Evolutionary conservation across 495 filamentous ascomycete species (phyloP).

Genomic region (Hyphodiscus hymeniophilus): DNA sequence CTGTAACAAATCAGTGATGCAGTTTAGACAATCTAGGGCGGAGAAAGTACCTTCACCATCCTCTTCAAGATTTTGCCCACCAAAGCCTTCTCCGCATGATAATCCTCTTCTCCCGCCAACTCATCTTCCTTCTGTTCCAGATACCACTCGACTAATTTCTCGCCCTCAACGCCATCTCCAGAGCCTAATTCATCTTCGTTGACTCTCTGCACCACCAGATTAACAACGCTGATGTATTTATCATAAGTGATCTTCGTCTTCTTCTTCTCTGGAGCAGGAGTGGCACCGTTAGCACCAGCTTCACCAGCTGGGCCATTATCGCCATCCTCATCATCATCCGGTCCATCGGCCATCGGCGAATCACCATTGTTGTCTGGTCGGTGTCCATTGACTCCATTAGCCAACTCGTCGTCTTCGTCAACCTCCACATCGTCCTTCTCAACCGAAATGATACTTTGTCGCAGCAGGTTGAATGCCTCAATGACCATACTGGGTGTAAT

Average conservation of each 20-base stretch:
- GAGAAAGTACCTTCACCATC: constrained; percentile 75
- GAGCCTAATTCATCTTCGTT: constrained; percentile 62
- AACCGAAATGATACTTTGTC: constrained; percentile 93
- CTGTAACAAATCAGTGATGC: constrained; percentile 31
- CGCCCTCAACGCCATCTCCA: constrained; percentile 85
- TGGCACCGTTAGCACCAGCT: constrained; percentile 18
- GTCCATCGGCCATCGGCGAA: constrained; percentile 55
- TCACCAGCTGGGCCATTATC: constrained; percentile 29
- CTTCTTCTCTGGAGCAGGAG: constrained; percentile 30
- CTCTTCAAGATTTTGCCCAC: constrained; percentile 87
- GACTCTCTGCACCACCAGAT: constrained; percentile 70
- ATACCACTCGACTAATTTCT: constrained; percentile 85
- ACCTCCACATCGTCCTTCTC: constrained; percentile 98
- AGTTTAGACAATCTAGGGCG: not conserved
- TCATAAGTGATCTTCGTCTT: constrained; percentile 93
- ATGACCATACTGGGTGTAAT: constrained; percentile 76
- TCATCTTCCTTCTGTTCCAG: constrained; percentile 88
- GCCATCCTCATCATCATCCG: constrained; percentile 36
- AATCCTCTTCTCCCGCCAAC: constrained; percentile 69
- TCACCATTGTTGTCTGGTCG: constrained; percentile 58
- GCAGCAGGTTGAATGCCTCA: constrained; percentile 81
- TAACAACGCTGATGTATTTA: constrained; percentile 87
- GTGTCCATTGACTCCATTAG: constrained; percentile 22
- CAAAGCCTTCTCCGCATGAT: constrained; percentile 65
- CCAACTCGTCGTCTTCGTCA: constrained; percentile 61